phyloP scores from a whole-genome alignment of 768 basidiomycete genomes.

The Tricholoma furcatifolium region DNA sequence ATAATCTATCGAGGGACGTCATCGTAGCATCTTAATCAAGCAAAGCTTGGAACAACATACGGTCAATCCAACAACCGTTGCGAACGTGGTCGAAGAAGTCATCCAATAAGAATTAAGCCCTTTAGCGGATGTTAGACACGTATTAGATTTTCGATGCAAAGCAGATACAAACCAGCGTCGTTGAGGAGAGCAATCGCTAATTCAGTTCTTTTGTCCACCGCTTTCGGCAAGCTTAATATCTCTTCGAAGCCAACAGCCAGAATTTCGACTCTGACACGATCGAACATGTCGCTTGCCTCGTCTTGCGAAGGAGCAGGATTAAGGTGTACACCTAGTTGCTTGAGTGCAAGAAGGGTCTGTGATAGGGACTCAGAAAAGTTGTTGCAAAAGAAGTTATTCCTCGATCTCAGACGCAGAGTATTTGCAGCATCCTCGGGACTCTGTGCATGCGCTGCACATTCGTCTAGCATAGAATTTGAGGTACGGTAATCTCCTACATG shows the following conservation, averaged over 20 bases:
- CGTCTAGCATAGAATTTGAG: constrained; percentile 52
- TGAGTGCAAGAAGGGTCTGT: constrained; percentile 59
- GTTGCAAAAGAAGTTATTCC: constrained; percentile 62
- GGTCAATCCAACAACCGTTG: constrained; percentile 65
- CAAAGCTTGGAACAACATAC: constrained; percentile 35
- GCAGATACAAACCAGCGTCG: constrained; percentile 52
- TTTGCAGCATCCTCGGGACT: constrained; percentile 55
- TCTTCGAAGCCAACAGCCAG: constrained; percentile 68
- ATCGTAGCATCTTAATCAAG: neutral
- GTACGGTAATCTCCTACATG: constrained; percentile 48
- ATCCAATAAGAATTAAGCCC: constrained; percentile 76
- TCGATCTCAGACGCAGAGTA: constrained; percentile 57
- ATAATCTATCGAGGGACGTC: constrained; percentile 46
- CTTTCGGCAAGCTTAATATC: constrained; percentile 60
- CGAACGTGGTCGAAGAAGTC: constrained; percentile 49
- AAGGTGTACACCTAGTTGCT: constrained; percentile 60
- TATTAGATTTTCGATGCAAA: neutral
- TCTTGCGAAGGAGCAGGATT: constrained; percentile 48
- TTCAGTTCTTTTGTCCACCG: constrained; percentile 56
- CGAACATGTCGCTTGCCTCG: constrained; percentile 65
- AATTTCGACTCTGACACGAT: constrained; percentile 69
- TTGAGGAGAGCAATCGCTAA: constrained; percentile 65
- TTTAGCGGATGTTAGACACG: constrained; percentile 17
- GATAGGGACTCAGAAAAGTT: constrained; percentile 54
- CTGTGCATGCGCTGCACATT: constrained; percentile 50